Evolutionary conservation across 306 rosid genomes (phyloP).

Genomic region (Myrica gale): DNA sequence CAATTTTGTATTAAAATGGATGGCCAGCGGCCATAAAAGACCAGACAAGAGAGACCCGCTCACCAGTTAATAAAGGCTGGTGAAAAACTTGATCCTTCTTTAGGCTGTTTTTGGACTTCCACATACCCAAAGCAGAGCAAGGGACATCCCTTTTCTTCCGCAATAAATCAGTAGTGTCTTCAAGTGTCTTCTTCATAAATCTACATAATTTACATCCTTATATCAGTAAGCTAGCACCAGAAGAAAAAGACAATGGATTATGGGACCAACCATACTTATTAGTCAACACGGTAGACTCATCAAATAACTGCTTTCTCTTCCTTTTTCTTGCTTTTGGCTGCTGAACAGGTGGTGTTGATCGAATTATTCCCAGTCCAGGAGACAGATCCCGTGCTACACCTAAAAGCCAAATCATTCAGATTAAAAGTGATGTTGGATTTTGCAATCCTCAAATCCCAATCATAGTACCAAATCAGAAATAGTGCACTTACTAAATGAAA

Average conservation of each 20-base stretch:
- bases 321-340: slow-evolving; percentile 57
- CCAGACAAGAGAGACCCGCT: slow-evolving; percentile 6
- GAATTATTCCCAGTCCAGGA: slow-evolving; percentile 28
- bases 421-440: slow-evolving; percentile 1
- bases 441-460: slow-evolving; percentile 10
- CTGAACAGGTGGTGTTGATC: slow-evolving; percentile 48
- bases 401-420: slow-evolving; percentile 9
- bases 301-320: slow-evolving; percentile 70
- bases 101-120: slow-evolving; percentile 55
- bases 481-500: slow-evolving; percentile 39
- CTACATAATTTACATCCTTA: slow-evolving; percentile 39
- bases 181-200: slow-evolving; percentile 54
- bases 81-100: slow-evolving; percentile 56
- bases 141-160: slow-evolving; percentile 53
- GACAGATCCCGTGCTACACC: slow-evolving; percentile 35
- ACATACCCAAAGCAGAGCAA: slow-evolving; percentile 46
- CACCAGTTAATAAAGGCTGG: slow-evolving; percentile 62
- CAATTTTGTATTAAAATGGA: slow-evolving; percentile 7
- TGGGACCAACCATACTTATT: slow-evolving; percentile 51
- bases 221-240: slow-evolving; percentile 32
- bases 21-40: slow-evolving; percentile 4
- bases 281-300: slow-evolving; percentile 62
- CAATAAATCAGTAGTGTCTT: slow-evolving; percentile 44
- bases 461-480: slow-evolving; percentile 1
- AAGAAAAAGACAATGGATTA: slow-evolving; percentile 24